phyloP scores from a whole-genome alignment of 2,329 filamentous ascomycete genomes.

The Ophiostoma ips region DNA sequence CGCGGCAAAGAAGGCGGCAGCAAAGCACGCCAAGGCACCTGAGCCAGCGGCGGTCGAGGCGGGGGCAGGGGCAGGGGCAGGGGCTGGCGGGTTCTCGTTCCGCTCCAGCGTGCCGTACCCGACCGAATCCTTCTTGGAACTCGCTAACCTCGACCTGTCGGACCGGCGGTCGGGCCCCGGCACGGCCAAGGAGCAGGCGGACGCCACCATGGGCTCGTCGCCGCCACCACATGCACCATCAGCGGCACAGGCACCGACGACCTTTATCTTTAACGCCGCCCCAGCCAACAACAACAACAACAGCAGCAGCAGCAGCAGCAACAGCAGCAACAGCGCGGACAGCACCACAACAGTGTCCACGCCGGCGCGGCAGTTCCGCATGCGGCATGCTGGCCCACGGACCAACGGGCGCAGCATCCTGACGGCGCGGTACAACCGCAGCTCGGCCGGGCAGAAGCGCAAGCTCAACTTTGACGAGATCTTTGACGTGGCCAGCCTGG shows the following conservation, averaged over 20 bases:
- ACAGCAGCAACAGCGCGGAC: conserved; percentile 2
- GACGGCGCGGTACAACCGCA: conserved; percentile 38
- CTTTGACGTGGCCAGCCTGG: conserved; percentile 54
- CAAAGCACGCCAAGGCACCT: neutral
- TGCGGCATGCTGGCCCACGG: conserved; percentile 14
- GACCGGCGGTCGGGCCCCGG: conserved; percentile 26
- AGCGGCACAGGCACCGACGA: neutral
- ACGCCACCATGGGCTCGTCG: neutral
- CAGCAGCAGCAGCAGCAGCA: neutral
- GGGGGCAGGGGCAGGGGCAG: too few species aligned
- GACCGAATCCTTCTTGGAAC: conserved; percentile 41
- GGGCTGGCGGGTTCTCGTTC: conserved; percentile 50
- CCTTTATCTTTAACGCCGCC: conserved; percentile 5
- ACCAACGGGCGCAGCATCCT: conserved; percentile 17
- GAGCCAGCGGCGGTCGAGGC: conserved; percentile 8
- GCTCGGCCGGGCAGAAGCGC: conserved; percentile 53
- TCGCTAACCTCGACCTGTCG: conserved; percentile 46
- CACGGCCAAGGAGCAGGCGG: conserved; percentile 2
- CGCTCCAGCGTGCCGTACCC: conserved; percentile 49
- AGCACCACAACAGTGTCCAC: conserved; percentile 1
- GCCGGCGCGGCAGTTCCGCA: conserved; percentile 6
- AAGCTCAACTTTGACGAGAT: conserved; percentile 62
- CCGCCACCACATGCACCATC: neutral
- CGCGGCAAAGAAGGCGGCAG: neutral
- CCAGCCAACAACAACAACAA: conserved; percentile 4